Evolutionary conservation across 2,329 filamentous ascomycete species (phyloP), one percentile per base, ranked within the genome.

Genomic region (Colletotrichum paranaense): DNA sequence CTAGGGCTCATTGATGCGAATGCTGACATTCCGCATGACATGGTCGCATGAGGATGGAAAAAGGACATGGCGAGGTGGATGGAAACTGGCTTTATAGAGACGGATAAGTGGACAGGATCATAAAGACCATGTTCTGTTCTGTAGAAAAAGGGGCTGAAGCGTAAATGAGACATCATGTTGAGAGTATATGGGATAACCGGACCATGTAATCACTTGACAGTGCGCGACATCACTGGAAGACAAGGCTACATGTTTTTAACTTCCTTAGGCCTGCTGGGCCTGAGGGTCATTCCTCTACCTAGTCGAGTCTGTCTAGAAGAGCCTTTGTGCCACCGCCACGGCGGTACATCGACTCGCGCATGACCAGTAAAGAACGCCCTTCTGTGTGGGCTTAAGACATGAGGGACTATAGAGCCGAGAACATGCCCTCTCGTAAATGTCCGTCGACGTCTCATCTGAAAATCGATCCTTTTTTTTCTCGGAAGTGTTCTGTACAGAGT

Each of bases 401-500:
- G 24, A 14, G 11, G 65, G 52, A 63, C 58, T 38, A 69, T 42
- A 55, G 52, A 49, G 66, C 58, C 52, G 24, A 42, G 26, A 46
- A 30, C 11, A n/a, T 53, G 46, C 26, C 67, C 28, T 60, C 60
- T 70, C 32, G 22, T 52, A 56, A 30, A 22, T 56, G 67, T 70
- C 70, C 70, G 46, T 26, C 42, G 9, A 38, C 35, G 60, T 73
- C 70, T 70, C 67, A 11, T 73, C 67, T 65, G 70, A 65, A 65
- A 64, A 69, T 65, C 12, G 26, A 73, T 70, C 56, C 70, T n/a
- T 57, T 65, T 62, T 35, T 49, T 59, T 53, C 42, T 63, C 63
- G 62, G 35, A 70, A 70, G 59, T 73, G 59, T 73, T 56, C 67
- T 67, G 38, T 73, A 71, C 57, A 65, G 55, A 59, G 49, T 30